phyloP scores from a whole-genome alignment of 495 filamentous ascomycete species.

The Apiosordaria backusii region DNA sequence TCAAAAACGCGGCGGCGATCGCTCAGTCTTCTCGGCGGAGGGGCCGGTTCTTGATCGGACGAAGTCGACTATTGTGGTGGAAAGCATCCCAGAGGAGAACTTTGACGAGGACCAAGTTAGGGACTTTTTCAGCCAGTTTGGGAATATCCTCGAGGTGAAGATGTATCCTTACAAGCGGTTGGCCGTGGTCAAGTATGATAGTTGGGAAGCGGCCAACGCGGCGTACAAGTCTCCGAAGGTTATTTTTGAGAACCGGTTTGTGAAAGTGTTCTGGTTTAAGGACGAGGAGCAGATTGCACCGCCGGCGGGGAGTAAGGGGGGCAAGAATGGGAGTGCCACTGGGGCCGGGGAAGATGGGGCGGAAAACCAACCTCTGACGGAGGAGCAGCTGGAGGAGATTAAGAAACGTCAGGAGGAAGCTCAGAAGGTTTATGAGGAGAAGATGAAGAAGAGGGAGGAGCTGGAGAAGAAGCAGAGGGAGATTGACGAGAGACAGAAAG shows the following conservation, averaged over 20 bases:
- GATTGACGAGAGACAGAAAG: slow-evolving; percentile 71
- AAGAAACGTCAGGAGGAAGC: slow-evolving; percentile 70
- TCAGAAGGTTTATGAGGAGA: slow-evolving; percentile 76
- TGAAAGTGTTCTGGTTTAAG: slow-evolving; percentile 96
- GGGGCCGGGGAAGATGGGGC: slow-evolving; percentile 20
- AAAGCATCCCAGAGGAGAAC: slow-evolving; percentile 87
- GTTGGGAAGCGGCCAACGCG: slow-evolving; percentile 67
- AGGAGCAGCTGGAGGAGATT: slow-evolving; percentile 77
- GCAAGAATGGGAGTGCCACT: slow-evolving; percentile 22
- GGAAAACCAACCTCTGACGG: slow-evolving; percentile 30
- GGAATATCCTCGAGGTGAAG: slow-evolving; percentile 65
- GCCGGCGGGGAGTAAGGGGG: slow-evolving; percentile 15
- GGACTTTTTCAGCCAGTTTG: slow-evolving; percentile 82
- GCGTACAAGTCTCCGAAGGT: slow-evolving; percentile 90
- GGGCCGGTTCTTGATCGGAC: slow-evolving; percentile 71
- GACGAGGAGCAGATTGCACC: slow-evolving; percentile 42
- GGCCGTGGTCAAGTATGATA: slow-evolving; percentile 76
- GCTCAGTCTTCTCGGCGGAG: slow-evolving; percentile 63
- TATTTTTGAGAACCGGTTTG: slow-evolving; percentile 95
- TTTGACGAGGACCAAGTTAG: slow-evolving; percentile 71
- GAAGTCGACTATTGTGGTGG: slow-evolving; percentile 80
- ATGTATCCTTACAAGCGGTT: slow-evolving; percentile 75
- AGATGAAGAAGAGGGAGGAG: slow-evolving; percentile 67
- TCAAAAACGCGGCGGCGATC: slow-evolving; percentile 30
- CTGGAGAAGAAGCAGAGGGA: slow-evolving; percentile 67